phyloP scores from a whole-genome alignment of 148 eudicot genomes.

The Camellia sinensis region DNA sequence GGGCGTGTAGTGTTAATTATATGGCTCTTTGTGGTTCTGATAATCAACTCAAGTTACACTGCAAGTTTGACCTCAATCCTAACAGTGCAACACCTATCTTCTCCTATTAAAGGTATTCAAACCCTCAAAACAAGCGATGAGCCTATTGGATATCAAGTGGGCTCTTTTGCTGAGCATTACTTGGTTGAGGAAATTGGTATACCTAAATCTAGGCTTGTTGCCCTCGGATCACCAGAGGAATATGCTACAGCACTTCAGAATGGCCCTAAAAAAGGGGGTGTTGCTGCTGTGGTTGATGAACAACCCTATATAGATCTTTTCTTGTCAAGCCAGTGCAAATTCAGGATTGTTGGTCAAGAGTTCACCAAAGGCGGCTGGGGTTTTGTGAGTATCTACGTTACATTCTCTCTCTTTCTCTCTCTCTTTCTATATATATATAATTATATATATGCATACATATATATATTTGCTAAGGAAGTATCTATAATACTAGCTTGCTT shows the following conservation, averaged over 20 bases:
- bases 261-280: conserved; percentile 54
- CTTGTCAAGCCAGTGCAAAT: conserved; percentile 72
- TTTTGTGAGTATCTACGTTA: conserved; percentile 56
- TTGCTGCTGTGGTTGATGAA: conserved; percentile 85
- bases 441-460: background rate
- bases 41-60: conserved; percentile 91
- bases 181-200: conserved; percentile 61
- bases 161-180: conserved; percentile 75
- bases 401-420: background rate
- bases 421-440: background rate
- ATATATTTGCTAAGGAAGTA: background rate
- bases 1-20: conserved; percentile 73
- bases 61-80: conserved; percentile 96
- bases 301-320: conserved; percentile 79
- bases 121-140: conserved; percentile 41
- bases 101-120: conserved; percentile 75
- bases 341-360: conserved; percentile 75
- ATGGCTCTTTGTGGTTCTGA: conserved; percentile 97
- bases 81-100: conserved; percentile 83
- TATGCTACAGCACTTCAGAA: conserved; percentile 58
- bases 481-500: no score
- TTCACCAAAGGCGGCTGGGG: conserved; percentile 97
- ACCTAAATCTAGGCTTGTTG: conserved; percentile 59
- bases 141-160: conserved; percentile 76
- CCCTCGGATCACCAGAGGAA: conserved; percentile 67